Evolutionary conservation across 768 basidiomycete genomes (phyloP).

Genomic region (Calocybe gangraenosa): DNA sequence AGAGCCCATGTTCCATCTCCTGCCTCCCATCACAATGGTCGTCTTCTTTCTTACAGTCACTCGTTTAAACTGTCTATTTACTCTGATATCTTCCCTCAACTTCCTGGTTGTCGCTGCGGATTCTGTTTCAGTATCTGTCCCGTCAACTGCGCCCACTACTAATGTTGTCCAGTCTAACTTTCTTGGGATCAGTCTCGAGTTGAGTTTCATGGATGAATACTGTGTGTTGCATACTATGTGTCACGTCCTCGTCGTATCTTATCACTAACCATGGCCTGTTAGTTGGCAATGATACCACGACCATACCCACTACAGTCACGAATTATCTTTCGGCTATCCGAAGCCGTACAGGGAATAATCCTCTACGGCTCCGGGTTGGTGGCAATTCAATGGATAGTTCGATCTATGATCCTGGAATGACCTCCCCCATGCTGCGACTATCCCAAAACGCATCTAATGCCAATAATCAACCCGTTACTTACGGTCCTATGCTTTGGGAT

Average conservation of each 20-base stretch:
- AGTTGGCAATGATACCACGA: slow-evolving; percentile 50
- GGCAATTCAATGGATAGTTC: slow-evolving; percentile 46
- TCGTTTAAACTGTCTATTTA: slow-evolving; percentile 13
- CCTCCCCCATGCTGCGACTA: slow-evolving; percentile 38
- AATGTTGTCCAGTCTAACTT: slow-evolving; percentile 50
- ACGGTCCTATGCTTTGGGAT: slow-evolving; percentile 43
- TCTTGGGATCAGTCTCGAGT: slow-evolving; percentile 61
- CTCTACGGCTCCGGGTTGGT: slow-evolving; percentile 46
- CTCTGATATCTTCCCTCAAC: slow-evolving; percentile 8
- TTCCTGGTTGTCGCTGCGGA: slow-evolving; percentile 18
- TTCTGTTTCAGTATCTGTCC: slow-evolving; percentile 26
- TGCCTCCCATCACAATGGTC: slow-evolving; percentile 1
- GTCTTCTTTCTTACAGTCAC: slow-evolving; percentile 8
- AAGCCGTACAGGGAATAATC: slow-evolving; percentile 36
- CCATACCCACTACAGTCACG: slow-evolving; percentile 49
- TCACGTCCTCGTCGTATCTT: slow-evolving; percentile 4
- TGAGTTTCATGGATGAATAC: slow-evolving; percentile 57
- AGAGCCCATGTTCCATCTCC: no score
- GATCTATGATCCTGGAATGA: slow-evolving; percentile 35
- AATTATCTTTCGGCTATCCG: slow-evolving; percentile 58
- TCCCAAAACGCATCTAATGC: slow-evolving; percentile 27
- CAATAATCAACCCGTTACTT: slow-evolving; percentile 45
- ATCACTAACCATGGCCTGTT: neutral
- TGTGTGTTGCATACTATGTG: no score
- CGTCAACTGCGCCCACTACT: slow-evolving; percentile 27